Conservation (phyloP, 768 basidiomycete genomes). For the Pisolithus albus region DNA sequence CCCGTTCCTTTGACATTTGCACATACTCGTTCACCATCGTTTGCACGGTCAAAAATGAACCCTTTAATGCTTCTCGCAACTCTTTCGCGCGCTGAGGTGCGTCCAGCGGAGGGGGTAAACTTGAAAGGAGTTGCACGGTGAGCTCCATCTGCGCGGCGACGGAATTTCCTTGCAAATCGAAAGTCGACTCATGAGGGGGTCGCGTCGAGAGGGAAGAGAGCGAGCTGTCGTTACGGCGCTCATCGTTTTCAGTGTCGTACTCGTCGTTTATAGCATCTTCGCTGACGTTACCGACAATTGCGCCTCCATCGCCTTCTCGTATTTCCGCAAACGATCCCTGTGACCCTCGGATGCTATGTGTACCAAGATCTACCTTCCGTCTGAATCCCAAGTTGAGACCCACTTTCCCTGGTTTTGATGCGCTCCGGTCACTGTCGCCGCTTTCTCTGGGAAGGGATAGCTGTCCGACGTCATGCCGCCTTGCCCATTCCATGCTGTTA, state of each 20-base stretch:
- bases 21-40: slow-evolving; percentile 60
- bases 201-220: slow-evolving; percentile 37
- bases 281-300: slow-evolving; percentile 2
- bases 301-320: slow-evolving; percentile 13
- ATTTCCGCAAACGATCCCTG: slow-evolving; percentile 19
- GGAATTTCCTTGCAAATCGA: slow-evolving; percentile 66
- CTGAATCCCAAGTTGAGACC: slow-evolving; percentile 25
- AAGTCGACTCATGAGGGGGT: slow-evolving; percentile 53
- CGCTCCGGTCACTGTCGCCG: slow-evolving; percentile 43
- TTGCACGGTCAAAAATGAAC: slow-evolving; percentile 52
- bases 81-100: slow-evolving; percentile 23
- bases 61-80: slow-evolving; percentile 48
- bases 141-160: slow-evolving; percentile 74
- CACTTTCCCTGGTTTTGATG: slow-evolving; percentile 22
- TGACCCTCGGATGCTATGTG: slow-evolving; percentile 18
- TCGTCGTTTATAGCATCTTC: slow-evolving; percentile 21
- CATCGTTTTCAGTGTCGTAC: slow-evolving; percentile 20
- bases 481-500: slow-evolving; percentile 67
- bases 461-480: slow-evolving; percentile 31
- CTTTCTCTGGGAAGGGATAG: slow-evolving; percentile 31
- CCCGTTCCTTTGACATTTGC: slow-evolving; percentile 67
- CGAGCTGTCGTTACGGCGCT: slow-evolving; percentile 38
- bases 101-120: slow-evolving; percentile 31
- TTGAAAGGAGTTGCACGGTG: slow-evolving; percentile 55
- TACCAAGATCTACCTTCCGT: slow-evolving; percentile 19